Base-by-base conservation (phyloP, 768 basidiomycete genomes). In the Chalciporus piperatus region DNA sequence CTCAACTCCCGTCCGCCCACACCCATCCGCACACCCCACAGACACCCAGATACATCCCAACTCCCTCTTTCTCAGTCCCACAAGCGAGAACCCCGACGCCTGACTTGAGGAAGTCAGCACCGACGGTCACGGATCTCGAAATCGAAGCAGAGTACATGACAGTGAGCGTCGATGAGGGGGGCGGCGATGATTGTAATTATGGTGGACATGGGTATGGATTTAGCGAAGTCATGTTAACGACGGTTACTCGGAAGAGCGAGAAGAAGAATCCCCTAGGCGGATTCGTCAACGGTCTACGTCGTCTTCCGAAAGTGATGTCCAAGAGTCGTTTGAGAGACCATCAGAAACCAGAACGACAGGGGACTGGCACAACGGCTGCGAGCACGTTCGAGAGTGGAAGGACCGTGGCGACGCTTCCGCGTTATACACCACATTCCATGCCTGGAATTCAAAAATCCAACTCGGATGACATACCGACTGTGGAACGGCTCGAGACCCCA, bases 131-230 rank as follows among this genome's bases (percentile, higher is more conserved):
- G 25, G 67, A 69, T 37, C 67, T 67, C 7, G 67, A 69, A 16
- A 27, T 68, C 16, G 66, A 67, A 22, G 65, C 65, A 41, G 69
- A 70, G 42, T 69, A 69, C 48, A 70, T 69, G 67, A 69, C 67
- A 5, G 64, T 69, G 55, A 66, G 51, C 23, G 57, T 69, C 5
- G 62, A 61, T 4, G 57, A 59, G 42, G 51, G 51, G 19, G 62
- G 58, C 27, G 62, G 58, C 27, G 66, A 66, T 3, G 66, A 66
- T 3, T 53, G 42, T 40, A 23, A 56, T 22, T 50, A 53, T 51
- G 50, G 43, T 14, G 53, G 55, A 16, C 60, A 69, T 41, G 59
- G 50, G 9, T 47, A 63, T 45, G 67, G 69, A 7, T 50, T 58
- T 52, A 60, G 45, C 45, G 67, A 67, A 50, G 60, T 47, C 32